Percentiles rank a stretch among this genome's conserved stretches.
Conservation (phyloP, 345 rosid genomes). For the Salix purpurea region DNA sequence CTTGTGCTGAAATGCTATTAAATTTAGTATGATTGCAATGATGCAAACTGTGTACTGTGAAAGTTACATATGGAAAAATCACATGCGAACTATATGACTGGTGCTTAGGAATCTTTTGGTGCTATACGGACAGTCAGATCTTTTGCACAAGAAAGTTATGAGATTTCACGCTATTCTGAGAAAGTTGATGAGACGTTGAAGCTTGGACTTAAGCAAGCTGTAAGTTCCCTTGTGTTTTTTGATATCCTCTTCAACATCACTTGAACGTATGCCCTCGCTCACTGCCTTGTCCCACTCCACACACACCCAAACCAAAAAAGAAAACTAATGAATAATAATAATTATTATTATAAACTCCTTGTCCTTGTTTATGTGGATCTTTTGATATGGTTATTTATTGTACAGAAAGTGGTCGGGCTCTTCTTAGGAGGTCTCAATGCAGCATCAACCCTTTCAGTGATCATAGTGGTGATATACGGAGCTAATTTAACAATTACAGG, state of each 20-base stretch:
- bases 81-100: not conserved
- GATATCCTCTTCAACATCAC: not conserved
- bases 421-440: constrained; percentile 88
- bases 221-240: constrained; percentile 28
- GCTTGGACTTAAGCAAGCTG: constrained; percentile 89
- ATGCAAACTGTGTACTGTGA: not conserved
- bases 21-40: too few relatives aligned
- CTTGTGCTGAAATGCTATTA: not conserved
- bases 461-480: constrained; percentile 77
- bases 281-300: not conserved
- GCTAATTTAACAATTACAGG: constrained; percentile 82
- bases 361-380: not conserved
- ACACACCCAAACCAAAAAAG: not conserved
- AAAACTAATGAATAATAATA: not conserved
- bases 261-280: constrained; percentile 1
- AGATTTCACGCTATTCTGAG: constrained; percentile 62
- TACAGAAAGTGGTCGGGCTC: constrained; percentile 57
- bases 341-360: not conserved
- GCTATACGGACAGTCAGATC: constrained; percentile 93
- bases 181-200: constrained; percentile 85
- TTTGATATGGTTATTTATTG: constrained; percentile 8
- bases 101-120: constrained; percentile 84
- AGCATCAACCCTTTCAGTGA: constrained; percentile 74
- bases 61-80: not conserved
- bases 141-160: constrained; percentile 76